phyloP scores from a whole-genome alignment of 345 rosid species.

The Triadica sebifera region DNA sequence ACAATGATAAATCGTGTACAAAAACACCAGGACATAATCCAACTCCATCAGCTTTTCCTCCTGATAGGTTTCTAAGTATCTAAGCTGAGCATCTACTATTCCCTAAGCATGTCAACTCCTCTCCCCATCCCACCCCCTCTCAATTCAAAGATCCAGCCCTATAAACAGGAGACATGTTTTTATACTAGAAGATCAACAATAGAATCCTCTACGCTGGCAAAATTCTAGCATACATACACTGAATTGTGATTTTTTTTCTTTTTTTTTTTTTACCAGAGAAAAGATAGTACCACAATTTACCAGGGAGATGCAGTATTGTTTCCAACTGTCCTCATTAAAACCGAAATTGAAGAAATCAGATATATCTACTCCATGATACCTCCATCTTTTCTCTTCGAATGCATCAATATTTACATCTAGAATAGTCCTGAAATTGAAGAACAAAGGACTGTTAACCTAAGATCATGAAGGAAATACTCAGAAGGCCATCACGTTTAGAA shows the following conservation, averaged over 20 bases:
- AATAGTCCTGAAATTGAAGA: conserved; percentile 42
- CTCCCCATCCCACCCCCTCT: not conserved
- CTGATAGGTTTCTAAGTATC: not conserved
- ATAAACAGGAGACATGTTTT: not conserved
- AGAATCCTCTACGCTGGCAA: not conserved
- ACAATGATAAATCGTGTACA: not conserved
- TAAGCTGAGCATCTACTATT: not conserved
- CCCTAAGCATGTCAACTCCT: not conserved
- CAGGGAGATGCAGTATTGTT: conserved; percentile 51
- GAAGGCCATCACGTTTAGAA: not conserved
- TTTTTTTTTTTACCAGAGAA: not conserved
- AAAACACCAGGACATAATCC: not conserved
- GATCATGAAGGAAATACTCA: conserved; percentile 13
- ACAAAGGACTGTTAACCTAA: conserved; percentile 7
- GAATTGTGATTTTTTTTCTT: not conserved
- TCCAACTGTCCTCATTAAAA: conserved; percentile 66
- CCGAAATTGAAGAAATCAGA: conserved; percentile 72
- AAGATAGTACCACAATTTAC: conserved; percentile 29
- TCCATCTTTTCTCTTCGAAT: conserved; percentile 64
- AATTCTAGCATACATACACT: not conserved
- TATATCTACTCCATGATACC: conserved; percentile 43
- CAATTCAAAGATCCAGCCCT: not conserved
- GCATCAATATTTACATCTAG: conserved; percentile 47
- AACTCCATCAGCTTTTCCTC: not conserved
- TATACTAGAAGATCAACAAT: conserved; percentile 1